Conservation (phyloP, 306 rosid genomes). For the Sicyos edulis region DNA sequence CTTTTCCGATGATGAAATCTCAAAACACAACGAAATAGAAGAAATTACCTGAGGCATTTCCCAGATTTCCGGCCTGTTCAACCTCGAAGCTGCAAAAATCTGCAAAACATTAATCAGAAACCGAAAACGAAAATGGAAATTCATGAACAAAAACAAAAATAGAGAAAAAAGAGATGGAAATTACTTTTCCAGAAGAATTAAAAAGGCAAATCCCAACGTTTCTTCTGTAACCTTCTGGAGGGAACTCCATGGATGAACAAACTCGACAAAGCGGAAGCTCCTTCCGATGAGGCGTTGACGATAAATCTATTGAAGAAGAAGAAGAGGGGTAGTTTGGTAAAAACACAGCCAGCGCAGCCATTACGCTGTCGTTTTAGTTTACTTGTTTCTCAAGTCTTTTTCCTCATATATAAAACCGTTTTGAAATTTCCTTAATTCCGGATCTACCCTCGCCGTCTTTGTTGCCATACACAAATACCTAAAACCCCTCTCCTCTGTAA, state of each 20-base stretch:
- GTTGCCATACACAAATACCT: slow-evolving; percentile 17
- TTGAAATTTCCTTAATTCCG: slow-evolving; percentile 7
- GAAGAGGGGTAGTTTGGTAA: not conserved
- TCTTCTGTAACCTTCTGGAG: slow-evolving; percentile 42
- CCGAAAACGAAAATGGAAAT: not conserved
- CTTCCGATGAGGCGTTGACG: slow-evolving; percentile 13
- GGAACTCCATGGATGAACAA: slow-evolving; percentile 19
- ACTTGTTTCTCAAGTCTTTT: slow-evolving; percentile 19
- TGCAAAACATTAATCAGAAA: slow-evolving; percentile 8
- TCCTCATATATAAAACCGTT: not conserved
- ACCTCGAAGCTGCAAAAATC: slow-evolving; percentile 72
- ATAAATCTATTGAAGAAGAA: not conserved
- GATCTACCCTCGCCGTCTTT: slow-evolving; percentile 10
- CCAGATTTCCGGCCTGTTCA: slow-evolving; percentile 58
- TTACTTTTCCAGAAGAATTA: slow-evolving; percentile 57
- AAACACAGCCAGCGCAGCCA: not conserved
- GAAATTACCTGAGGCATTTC: slow-evolving; percentile 85
- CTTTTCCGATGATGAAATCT: slow-evolving; percentile 8
- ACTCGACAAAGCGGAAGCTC: not conserved
- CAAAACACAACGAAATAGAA: not conserved
- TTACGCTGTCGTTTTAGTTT: slow-evolving; percentile 17
- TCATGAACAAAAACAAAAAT: not conserved
- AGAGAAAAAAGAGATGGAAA: not conserved
- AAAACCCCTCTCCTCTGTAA: slow-evolving; percentile 6
- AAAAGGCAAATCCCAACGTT: slow-evolving; percentile 75